A percentile compares a stretch with the other conserved stretches of the same genome.
Evolutionary conservation across 352 stramenopile genomes (phyloP).

Genomic region (Globisporangium takayamanum): DNA sequence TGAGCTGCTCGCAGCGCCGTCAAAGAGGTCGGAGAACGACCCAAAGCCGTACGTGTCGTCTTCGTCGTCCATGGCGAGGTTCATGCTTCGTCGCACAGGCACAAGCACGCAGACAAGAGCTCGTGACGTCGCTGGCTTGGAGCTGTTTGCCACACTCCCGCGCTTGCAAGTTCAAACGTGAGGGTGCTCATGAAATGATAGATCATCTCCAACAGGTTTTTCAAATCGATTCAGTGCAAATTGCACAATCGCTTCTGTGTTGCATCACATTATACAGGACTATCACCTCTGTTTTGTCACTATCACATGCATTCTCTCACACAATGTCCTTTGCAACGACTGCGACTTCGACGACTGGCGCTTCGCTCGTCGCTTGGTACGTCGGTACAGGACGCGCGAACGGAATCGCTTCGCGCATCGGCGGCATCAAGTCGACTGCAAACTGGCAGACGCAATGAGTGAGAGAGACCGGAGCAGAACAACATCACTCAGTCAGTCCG

Average conservation of each 20-base stretch:
- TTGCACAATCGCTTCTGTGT: too few species aligned
- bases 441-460: conserved; percentile 29
- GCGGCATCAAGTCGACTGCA: conserved; percentile 25
- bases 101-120: neutral
- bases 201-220: neutral
- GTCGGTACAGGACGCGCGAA: conserved; percentile 47
- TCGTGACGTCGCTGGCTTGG: neutral
- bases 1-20: conserved; percentile 4
- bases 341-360: conserved; percentile 10
- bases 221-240: neutral
- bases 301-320: neutral
- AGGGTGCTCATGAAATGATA: too few species aligned
- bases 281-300: neutral
- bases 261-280: neutral
- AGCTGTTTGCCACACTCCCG: neutral
- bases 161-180: too few species aligned
- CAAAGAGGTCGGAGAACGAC: conserved; percentile 59
- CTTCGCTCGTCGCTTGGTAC: conserved; percentile 27
- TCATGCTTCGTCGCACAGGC: conserved; percentile 5
- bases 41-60: conserved; percentile 67
- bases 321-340: neutral
- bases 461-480: neutral
- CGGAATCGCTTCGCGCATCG: conserved; percentile 37
- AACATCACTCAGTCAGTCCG: neutral
- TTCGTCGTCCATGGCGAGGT: conserved; percentile 38